Evolutionary conservation across 441 rosid species (phyloP).

Genomic region (Corymbia calophylla): DNA sequence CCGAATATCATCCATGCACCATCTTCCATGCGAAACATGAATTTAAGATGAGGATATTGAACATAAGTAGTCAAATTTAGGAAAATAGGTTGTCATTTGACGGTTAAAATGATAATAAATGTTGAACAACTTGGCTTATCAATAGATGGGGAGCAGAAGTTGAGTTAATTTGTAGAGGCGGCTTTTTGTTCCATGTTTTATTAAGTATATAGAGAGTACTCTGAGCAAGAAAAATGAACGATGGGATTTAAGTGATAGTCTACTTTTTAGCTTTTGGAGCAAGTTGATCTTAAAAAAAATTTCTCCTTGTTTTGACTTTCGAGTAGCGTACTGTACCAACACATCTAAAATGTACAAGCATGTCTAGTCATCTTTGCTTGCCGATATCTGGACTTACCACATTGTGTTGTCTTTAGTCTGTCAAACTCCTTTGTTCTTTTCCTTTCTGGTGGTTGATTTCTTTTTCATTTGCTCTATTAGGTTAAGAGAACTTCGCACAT

Average conservation of each 20-base stretch:
- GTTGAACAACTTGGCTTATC: background rate
- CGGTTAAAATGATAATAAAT: background rate
- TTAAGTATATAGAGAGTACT: background rate
- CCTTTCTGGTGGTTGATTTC: background rate
- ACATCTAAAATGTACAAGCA: background rate
- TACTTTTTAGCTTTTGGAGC: background rate
- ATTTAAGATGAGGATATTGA: background rate
- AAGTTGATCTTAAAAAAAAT: background rate
- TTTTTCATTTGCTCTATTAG: conserved; percentile 19
- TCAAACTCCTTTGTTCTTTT: background rate
- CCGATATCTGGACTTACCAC: background rate
- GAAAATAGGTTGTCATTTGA: background rate
- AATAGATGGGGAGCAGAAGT: background rate
- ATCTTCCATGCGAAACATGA: background rate
- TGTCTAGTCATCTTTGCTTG: background rate
- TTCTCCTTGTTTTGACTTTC: background rate
- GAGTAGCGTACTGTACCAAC: background rate
- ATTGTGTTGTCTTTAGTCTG: background rate
- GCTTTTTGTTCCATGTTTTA: background rate
- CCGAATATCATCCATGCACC: background rate
- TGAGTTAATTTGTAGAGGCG: background rate
- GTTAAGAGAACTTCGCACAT: conserved; percentile 88
- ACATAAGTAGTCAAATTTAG: background rate
- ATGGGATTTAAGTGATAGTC: background rate
- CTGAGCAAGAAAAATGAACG: background rate